Conservation (phyloP, 331 rosid species). For the Prunus yedoensis region DNA sequence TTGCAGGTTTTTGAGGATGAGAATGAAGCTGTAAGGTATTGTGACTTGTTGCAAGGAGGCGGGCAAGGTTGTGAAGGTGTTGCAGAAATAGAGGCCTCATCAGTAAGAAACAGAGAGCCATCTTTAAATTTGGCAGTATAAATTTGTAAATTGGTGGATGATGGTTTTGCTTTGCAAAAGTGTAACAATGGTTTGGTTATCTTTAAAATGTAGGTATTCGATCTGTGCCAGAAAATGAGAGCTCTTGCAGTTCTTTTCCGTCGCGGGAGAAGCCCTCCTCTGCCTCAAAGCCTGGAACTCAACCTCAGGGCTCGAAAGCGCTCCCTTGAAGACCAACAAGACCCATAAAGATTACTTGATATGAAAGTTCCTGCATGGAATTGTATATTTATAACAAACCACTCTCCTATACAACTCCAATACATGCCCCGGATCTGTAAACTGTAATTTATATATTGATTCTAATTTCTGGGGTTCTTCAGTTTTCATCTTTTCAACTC, state of each 20-base stretch:
- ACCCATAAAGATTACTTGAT: constrained; percentile 36
- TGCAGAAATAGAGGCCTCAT: constrained; percentile 94
- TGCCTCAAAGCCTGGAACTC: constrained; percentile 84
- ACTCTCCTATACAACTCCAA: neutral
- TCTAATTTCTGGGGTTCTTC: neutral
- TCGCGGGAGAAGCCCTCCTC: constrained; percentile 91
- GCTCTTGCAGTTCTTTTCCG: constrained; percentile 95
- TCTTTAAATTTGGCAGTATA: neutral
- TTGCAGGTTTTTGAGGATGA: constrained; percentile 88
- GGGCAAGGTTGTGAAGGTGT: constrained; percentile 92
- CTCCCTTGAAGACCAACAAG: constrained; percentile 91
- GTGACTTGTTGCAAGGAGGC: constrained; percentile 87
- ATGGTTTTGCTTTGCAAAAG: neutral
- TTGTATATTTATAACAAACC: neutral
- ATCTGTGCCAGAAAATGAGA: constrained; percentile 84
- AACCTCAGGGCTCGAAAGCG: constrained; percentile 76
- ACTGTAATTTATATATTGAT: neutral
- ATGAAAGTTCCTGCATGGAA: neutral
- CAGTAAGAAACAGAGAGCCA: constrained; percentile 46
- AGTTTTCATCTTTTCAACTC: neutral
- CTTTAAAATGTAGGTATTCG: constrained; percentile 60
- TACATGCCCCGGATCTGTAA: constrained; percentile 6
- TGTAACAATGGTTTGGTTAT: constrained; percentile 6
- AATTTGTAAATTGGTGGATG: neutral
- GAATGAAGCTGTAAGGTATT: constrained; percentile 77